phyloP scores from a whole-genome alignment of 768 basidiomycete species.

The Xanthoconium stramineum region DNA sequence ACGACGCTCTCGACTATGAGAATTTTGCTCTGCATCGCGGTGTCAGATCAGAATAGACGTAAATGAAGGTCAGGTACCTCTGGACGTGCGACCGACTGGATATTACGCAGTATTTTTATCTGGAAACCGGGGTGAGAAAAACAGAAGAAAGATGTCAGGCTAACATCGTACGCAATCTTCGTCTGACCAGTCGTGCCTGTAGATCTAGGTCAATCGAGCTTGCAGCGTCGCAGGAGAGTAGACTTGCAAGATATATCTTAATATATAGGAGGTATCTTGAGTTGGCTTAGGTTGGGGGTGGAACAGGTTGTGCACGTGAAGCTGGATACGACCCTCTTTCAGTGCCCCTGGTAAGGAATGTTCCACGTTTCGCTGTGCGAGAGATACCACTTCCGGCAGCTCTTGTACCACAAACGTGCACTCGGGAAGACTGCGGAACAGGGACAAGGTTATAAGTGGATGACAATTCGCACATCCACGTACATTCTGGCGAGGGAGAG shows the following conservation, averaged over 20 bases:
- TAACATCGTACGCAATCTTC: slow-evolving; percentile 2
- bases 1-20: slow-evolving; percentile 1
- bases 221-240: not conserved
- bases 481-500: slow-evolving; percentile 1
- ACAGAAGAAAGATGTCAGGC: not conserved
- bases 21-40: not conserved
- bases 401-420: not conserved
- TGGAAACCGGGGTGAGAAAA: not conserved
- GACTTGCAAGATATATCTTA: not conserved
- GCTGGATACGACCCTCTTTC: not conserved
- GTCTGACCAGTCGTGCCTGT: slow-evolving; percentile 1
- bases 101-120: not conserved
- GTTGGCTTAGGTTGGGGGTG: not conserved
- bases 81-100: not conserved
- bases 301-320: not conserved
- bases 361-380: not conserved
- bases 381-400: not conserved
- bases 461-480: not conserved
- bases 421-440: not conserved
- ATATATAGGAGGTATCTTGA: not conserved
- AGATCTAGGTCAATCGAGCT: not conserved
- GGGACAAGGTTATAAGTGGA: not conserved
- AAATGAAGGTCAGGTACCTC: not conserved
- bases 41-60: not conserved
- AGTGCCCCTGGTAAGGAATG: not conserved